Conservation (phyloP, 1,284 basidiomycete species). For the Ceratobasidium sp. region DNA sequence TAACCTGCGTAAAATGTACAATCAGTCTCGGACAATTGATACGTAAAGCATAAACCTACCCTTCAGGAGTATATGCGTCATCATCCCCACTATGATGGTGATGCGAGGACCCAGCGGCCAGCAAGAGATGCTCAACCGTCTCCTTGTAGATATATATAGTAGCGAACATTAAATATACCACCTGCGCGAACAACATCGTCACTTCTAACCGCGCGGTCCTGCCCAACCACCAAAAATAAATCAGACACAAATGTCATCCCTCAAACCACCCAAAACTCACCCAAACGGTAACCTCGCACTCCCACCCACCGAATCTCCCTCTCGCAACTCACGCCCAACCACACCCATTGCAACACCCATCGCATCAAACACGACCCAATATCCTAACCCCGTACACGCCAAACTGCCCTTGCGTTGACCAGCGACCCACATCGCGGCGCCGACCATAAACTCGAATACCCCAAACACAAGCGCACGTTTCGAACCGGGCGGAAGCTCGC, state of each 20-base stretch:
- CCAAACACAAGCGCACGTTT: conserved; percentile 57
- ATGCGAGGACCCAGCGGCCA: conserved; percentile 57
- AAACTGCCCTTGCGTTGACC: conserved; percentile 91
- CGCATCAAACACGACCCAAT: conserved; percentile 95
- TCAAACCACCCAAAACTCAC: conserved; percentile 59
- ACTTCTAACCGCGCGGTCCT: conserved; percentile 68
- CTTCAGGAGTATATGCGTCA: conserved; percentile 52
- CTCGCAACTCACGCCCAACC: conserved; percentile 60
- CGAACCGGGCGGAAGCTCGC: conserved; percentile 52
- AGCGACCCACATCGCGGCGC: conserved; percentile 80
- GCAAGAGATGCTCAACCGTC: conserved; percentile 82
- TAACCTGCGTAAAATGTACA: not conserved
- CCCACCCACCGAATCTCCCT: conserved; percentile 46
- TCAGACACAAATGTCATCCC: not conserved
- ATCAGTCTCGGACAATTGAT: not conserved
- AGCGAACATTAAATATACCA: conserved; percentile 89
- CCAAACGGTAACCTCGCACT: conserved; percentile 67
- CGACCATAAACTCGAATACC: conserved; percentile 59
- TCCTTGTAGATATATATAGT: conserved; percentile 95
- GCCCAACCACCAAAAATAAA: not conserved
- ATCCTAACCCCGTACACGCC: conserved; percentile 89
- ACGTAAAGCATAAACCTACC: not conserved
- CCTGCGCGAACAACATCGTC: conserved; percentile 85
- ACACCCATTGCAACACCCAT: conserved; percentile 75
- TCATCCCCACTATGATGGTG: conserved; percentile 62